These are phyloP conservation scores for Ceratobasidium sp. DNA, from an alignment of 1,284 basidiomycete genomes.

Conservation along the genomic window DNA sequence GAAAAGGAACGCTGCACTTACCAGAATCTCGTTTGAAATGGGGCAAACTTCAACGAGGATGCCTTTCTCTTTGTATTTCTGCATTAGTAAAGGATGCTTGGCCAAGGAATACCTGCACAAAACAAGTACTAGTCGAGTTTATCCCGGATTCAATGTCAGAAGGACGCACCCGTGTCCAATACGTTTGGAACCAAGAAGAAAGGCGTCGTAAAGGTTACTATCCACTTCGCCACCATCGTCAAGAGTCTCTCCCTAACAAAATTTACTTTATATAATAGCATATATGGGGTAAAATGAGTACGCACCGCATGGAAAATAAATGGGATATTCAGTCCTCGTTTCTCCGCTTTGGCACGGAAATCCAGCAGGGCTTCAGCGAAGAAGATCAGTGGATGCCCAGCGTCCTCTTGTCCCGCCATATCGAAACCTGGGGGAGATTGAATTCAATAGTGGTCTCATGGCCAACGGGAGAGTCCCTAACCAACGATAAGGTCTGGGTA, in stretches of 20 bases:
- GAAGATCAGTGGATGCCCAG: conserved; percentile 69
- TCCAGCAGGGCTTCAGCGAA: conserved; percentile 73
- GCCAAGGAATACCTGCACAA: conserved; percentile 52
- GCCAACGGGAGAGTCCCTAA: conserved; percentile 49
- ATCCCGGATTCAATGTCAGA: not conserved
- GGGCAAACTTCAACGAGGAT: conserved; percentile 55
- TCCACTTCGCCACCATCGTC: conserved; percentile 62
- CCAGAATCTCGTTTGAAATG: conserved; percentile 47
- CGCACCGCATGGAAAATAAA: conserved; percentile 82
- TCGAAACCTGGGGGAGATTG: conserved; percentile 70
- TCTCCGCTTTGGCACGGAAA: conserved; percentile 69
- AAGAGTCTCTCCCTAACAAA: conserved; percentile 45
- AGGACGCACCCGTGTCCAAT: conserved; percentile 61
- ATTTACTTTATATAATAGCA: conserved; percentile 72
- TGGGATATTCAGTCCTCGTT: conserved; percentile 74
- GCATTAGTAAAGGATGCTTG: conserved; percentile 55
- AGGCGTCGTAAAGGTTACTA: conserved; percentile 64
- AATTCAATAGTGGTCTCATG: not conserved
- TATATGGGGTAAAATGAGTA: not conserved
- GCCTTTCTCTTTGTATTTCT: conserved; percentile 53
- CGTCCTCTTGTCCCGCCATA: conserved; percentile 81
- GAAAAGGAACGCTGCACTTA: not conserved
- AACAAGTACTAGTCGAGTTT: not conserved
- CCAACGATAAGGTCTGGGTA: conserved; percentile 81
- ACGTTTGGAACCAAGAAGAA: conserved; percentile 53